Percentiles rank a stretch among this genome's conserved stretches.
phyloP scores from a whole-genome alignment of 2,329 filamentous ascomycete species.

The Ophiostoma australiae region DNA sequence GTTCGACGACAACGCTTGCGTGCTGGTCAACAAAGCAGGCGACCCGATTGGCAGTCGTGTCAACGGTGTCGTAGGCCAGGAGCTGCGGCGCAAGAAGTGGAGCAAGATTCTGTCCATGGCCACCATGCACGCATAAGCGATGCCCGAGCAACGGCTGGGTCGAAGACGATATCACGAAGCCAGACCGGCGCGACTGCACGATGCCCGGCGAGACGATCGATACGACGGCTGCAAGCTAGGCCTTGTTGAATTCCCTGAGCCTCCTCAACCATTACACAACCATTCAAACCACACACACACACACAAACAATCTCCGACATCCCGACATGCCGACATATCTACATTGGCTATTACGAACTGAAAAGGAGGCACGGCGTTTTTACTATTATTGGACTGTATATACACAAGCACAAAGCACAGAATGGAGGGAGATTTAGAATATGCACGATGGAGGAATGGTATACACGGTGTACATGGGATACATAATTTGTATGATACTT shows the following conservation, averaged over 20 bases:
- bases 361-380: slow-evolving; percentile 11
- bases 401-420: slow-evolving; percentile 9
- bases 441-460: background rate
- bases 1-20: slow-evolving; percentile 98
- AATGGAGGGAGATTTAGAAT: background rate
- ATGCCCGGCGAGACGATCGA: background rate
- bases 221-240: background rate
- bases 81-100: slow-evolving; percentile 90
- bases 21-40: slow-evolving; percentile 92
- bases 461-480: no score
- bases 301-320: slow-evolving; percentile 9
- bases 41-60: slow-evolving; percentile 91
- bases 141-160: background rate
- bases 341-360: slow-evolving; percentile 10
- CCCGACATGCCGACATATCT: background rate
- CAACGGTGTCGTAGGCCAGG: slow-evolving; percentile 84
- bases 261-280: background rate
- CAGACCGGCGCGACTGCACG: background rate
- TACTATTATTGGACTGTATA: slow-evolving; percentile 14
- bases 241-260: background rate
- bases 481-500: slow-evolving; percentile 5
- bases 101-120: slow-evolving; percentile 97
- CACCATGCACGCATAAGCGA: slow-evolving; percentile 56
- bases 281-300: background rate
- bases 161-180: background rate